Evolutionary conservation across 192 early-diverging fungal genomes (phyloP).

Genomic region (Coemansia sp.): DNA sequence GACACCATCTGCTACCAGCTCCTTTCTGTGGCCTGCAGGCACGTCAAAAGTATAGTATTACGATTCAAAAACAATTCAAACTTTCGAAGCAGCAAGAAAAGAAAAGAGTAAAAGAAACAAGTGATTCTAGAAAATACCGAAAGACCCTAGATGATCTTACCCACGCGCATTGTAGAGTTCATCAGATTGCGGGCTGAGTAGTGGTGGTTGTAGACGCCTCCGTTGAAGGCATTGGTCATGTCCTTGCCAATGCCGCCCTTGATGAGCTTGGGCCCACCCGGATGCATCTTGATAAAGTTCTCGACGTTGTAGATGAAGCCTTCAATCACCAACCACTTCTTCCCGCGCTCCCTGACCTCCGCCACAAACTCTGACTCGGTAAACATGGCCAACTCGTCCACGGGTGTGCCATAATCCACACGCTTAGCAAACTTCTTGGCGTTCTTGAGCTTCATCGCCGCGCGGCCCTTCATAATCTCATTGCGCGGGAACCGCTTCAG

Average conservation of each 20-base stretch:
- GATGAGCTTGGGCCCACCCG: slow-evolving; percentile 75
- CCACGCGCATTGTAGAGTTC: slow-evolving; percentile 68
- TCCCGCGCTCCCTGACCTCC: slow-evolving; percentile 63
- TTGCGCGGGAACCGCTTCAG: slow-evolving; percentile 74
- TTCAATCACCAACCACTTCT: slow-evolving; percentile 78
- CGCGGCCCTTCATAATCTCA: slow-evolving; percentile 67
- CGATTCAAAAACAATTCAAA: not conserved
- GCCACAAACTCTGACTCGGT: slow-evolving; percentile 62
- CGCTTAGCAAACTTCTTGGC: slow-evolving; percentile 61
- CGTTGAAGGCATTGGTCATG: slow-evolving; percentile 81
- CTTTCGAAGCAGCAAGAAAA: not conserved
- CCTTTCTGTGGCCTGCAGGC: not conserved
- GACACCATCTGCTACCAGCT: not conserved
- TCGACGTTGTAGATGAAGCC: slow-evolving; percentile 78
- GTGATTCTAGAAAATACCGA: not conserved
- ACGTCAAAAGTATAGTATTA: not conserved
- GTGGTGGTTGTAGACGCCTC: slow-evolving; percentile 85
- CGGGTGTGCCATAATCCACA: slow-evolving; percentile 72
- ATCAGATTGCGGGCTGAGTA: slow-evolving; percentile 83
- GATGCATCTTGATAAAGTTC: slow-evolving; percentile 82
- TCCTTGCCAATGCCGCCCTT: slow-evolving; percentile 76
- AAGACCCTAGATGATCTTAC: slow-evolving; percentile 41
- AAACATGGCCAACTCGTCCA: slow-evolving; percentile 67
- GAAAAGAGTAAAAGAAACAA: slow-evolving; percentile 3
- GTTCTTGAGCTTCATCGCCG: slow-evolving; percentile 83